A percentile compares a stretch with the other conserved stretches of the same genome.
Conservation (phyloP, 2,329 filamentous ascomycete species). For the Graphium sp. region DNA sequence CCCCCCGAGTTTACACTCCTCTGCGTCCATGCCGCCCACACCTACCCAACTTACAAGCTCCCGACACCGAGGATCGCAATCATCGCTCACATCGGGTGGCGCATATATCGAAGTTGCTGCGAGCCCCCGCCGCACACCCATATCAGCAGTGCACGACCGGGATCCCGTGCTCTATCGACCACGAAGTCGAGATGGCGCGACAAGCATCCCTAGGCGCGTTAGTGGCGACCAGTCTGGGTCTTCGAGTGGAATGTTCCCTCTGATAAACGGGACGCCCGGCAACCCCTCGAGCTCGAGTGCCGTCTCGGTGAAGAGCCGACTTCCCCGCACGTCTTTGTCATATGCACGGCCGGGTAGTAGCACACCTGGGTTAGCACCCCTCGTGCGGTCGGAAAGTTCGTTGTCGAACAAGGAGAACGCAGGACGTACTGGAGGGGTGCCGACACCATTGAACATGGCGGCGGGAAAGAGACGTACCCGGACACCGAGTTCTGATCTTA, state of each 20-base stretch:
- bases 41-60: conserved; percentile 25
- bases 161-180: conserved; percentile 23
- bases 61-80: conserved; percentile 13
- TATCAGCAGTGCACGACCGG: conserved; percentile 19
- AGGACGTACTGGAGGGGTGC: conserved; percentile 4
- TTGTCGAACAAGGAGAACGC: conserved; percentile 21
- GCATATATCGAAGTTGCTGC: conserved; percentile 37
- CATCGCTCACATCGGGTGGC: conserved; percentile 14
- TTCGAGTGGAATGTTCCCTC: neutral
- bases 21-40: conserved; percentile 31
- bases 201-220: conserved; percentile 23
- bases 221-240: conserved; percentile 16
- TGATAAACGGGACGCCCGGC: too few relatives aligned
- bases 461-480: conserved; percentile 3
- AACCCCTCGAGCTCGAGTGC: conserved; percentile 5
- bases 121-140: conserved; percentile 20
- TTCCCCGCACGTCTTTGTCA: conserved; percentile 19
- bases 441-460: conserved; percentile 1
- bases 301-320: conserved; percentile 16
- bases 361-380: conserved; percentile 9
- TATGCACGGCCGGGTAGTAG: conserved; percentile 9
- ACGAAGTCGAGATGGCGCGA: conserved; percentile 21
- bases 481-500: conserved; percentile 3
- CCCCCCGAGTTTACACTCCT: conserved; percentile 31
- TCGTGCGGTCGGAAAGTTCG: conserved; percentile 18